Percentiles rank a stretch among this genome's conserved stretches.
Evolutionary conservation across 164 flowering plant genomes (phyloP).

Genomic region (Tetrastigma voinierianum): DNA sequence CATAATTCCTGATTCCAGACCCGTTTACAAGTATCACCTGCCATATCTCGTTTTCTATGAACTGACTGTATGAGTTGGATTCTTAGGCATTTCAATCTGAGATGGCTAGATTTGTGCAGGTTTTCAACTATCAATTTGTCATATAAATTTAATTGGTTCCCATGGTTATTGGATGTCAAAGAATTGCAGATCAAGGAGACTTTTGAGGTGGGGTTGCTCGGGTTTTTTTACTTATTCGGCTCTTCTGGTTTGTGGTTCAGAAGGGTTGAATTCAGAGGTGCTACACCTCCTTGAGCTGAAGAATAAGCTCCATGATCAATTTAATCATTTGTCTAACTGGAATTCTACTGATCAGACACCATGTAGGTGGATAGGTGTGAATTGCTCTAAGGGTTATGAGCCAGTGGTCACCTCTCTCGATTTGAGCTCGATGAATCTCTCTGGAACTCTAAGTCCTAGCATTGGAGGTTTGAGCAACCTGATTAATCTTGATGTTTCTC

Average conservation of each 20-base stretch:
- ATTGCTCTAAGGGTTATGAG: conserved; percentile 41
- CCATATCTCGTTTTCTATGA: neutral
- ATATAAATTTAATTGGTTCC: neutral
- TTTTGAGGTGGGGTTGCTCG: conserved; percentile 22
- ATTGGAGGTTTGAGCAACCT: conserved; percentile 59
- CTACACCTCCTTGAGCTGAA: conserved; percentile 58
- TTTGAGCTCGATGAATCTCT: conserved; percentile 63
- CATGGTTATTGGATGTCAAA: conserved; percentile 13
- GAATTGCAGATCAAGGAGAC: conserved; percentile 17
- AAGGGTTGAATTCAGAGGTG: conserved; percentile 69
- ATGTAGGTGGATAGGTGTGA: conserved; percentile 79
- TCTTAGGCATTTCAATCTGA: neutral
- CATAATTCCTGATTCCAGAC: neutral
- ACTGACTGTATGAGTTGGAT: neutral
- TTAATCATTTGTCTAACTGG: conserved; percentile 52
- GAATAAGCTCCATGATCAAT: conserved; percentile 42
- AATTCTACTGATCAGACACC: conserved; percentile 60
- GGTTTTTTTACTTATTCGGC: conserved; percentile 19
- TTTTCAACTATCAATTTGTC: neutral
- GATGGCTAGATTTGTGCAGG: conserved; percentile 7
- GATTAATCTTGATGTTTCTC: conserved; percentile 51
- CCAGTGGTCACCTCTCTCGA: conserved; percentile 58
- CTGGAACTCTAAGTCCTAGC: conserved; percentile 63
- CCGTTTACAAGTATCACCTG: neutral
- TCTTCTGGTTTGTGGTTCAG: conserved; percentile 30